Evolutionary conservation across 1,284 basidiomycete species (phyloP), one percentile per base, ranked within the genome.

Genomic region (Naganishia albida): DNA sequence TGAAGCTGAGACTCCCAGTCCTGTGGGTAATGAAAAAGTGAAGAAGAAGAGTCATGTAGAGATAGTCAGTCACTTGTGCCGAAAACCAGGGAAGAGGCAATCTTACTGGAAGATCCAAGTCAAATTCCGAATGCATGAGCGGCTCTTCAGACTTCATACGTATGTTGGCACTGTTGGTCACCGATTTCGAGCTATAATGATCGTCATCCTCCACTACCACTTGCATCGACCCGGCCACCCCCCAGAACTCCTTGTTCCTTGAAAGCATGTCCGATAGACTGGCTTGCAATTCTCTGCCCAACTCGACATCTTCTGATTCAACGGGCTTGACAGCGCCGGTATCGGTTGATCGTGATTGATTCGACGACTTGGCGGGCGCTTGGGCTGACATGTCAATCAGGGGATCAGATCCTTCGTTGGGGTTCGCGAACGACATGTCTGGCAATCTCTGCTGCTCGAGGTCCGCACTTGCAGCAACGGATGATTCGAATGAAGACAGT

Each of bases 261-360:
- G 38, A 10, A 1, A 40, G 7, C 23, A 26, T 38, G 7, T 48
- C 30, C 20, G 57, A 60, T 7, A 60, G 26, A n/a, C 34, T 50
- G 6, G 30, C 12, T 16, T 38, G 18, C 16, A 60, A 7, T 40
- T 60, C 46, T 26, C 57, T 50, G 8, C 57, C 46, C 34, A 40
- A 16, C 38, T 60, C 57, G 16, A 60, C 46, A 40, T 20, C 46
- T 16, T 49, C 46, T 2, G 57, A 60, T 20, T 43, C 42, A 20
- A 15, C n/a, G 42, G 42, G 3, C 16, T 43, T 15, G 7, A 7
- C 42, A 3, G 13, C 6, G 10, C 34, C 34, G 34, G 10, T 10
- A 43, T 15, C n/a, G 13, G 6, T 4, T 7, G 16, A 15, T 15
- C 16, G 42, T 15, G 42, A 43, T 7, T 4, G 4, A 15, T 43